Conservation (phyloP, 352 stramenopile genomes). For the Sclerospora graminicola region DNA sequence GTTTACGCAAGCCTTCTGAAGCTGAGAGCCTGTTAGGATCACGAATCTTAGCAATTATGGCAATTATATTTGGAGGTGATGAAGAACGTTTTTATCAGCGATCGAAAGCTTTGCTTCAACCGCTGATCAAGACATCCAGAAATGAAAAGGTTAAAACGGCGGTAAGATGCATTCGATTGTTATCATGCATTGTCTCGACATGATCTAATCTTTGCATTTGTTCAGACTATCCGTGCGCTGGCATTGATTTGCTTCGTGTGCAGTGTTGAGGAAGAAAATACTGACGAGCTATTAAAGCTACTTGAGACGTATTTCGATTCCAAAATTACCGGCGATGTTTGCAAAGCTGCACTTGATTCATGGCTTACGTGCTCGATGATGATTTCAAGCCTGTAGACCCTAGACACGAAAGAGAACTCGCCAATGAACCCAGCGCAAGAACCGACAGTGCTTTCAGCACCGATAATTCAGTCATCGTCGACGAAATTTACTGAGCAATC, state of each 20-base stretch:
- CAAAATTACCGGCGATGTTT: slow-evolving; percentile 56
- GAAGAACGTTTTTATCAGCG: slow-evolving; percentile 75
- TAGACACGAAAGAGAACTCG: too few relatives aligned
- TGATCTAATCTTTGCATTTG: neutral
- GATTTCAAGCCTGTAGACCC: too few relatives aligned
- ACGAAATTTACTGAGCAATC: too few relatives aligned
- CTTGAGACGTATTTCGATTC: slow-evolving; percentile 62
- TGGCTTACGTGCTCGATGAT: too few relatives aligned
- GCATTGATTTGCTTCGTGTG: slow-evolving; percentile 69
- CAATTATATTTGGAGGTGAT: slow-evolving; percentile 59
- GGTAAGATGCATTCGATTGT: slow-evolving; percentile 20
- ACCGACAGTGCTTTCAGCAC: too few relatives aligned
- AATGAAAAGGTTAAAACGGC: slow-evolving; percentile 53
- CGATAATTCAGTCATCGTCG: too few relatives aligned
- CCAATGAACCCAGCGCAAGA: too few relatives aligned
- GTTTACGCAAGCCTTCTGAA: slow-evolving; percentile 59
- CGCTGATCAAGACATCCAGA: slow-evolving; percentile 53
- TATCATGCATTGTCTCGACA: neutral
- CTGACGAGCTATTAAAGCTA: slow-evolving; percentile 44
- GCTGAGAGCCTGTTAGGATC: slow-evolving; percentile 51
- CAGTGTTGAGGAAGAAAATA: slow-evolving; percentile 70
- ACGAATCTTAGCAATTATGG: slow-evolving; percentile 64
- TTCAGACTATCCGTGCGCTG: slow-evolving; percentile 55
- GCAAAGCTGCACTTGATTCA: slow-evolving; percentile 47
- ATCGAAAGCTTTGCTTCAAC: slow-evolving; percentile 54